These are phyloP conservation scores for Fusarium beomiforme DNA, from an alignment of 2,329 filamentous ascomycete species.

Conservation along the genomic window DNA sequence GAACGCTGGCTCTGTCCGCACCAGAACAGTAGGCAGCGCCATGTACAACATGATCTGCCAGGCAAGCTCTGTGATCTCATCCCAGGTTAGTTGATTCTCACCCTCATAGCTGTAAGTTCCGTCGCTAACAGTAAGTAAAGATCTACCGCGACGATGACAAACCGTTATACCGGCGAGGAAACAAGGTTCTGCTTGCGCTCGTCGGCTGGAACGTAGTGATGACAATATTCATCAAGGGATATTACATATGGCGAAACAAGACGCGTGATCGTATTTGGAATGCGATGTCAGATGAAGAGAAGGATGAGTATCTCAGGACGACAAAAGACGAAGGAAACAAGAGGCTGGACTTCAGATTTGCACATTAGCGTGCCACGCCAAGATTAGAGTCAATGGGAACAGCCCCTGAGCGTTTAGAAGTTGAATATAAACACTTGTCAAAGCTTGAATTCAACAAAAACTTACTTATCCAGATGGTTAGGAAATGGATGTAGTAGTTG, in stretches of 20 bases:
- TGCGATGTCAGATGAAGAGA: slow-evolving; percentile 55
- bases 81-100: slow-evolving; percentile 31
- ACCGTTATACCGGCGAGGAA: slow-evolving; percentile 53
- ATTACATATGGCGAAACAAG: slow-evolving; percentile 62
- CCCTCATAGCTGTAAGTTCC: fast-evolving
- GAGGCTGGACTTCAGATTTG: slow-evolving; percentile 55
- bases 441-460: no score
- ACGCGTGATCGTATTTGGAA: slow-evolving; percentile 57
- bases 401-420: no score
- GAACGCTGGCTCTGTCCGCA: slow-evolving; percentile 68
- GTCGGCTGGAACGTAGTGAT: slow-evolving; percentile 59
- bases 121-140: neutral
- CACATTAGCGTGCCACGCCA: slow-evolving; percentile 37
- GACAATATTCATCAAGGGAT: slow-evolving; percentile 60
- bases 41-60: slow-evolving; percentile 62
- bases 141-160: slow-evolving; percentile 55
- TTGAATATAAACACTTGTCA: no score
- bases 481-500: no score
- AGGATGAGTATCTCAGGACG: slow-evolving; percentile 46
- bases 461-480: no score
- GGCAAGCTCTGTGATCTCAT: slow-evolving; percentile 47
- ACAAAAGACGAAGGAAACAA: slow-evolving; percentile 58
- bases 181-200: slow-evolving; percentile 60
- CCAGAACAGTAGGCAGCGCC: slow-evolving; percentile 65
- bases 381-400: neutral